phyloP scores from a whole-genome alignment of 2,329 filamentous ascomycete genomes.

The Penicillium sclerotigenum region DNA sequence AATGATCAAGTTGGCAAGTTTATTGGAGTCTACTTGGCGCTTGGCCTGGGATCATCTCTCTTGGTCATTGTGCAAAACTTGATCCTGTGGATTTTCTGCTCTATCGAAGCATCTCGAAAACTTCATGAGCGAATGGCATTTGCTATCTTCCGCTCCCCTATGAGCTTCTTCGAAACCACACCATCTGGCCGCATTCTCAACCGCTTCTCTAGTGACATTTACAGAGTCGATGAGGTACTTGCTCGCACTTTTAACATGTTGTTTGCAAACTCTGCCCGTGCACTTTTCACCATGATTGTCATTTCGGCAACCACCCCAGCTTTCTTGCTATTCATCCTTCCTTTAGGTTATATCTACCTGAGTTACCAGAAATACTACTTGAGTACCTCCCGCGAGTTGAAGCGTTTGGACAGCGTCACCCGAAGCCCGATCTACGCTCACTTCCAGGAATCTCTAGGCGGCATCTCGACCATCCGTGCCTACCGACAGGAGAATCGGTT shows the following conservation, averaged over 20 bases:
- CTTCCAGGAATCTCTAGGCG: slow-evolving; percentile 94
- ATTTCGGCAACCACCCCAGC: slow-evolving; percentile 78
- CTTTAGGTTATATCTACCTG: slow-evolving; percentile 76
- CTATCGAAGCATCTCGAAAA: slow-evolving; percentile 96
- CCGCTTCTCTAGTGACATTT: slow-evolving; percentile 75
- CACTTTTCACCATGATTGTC: slow-evolving; percentile 78
- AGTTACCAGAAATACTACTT: slow-evolving; percentile 97
- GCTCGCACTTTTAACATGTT: slow-evolving; percentile 98
- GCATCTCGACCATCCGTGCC: slow-evolving; percentile 90
- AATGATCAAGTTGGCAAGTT: slow-evolving; percentile 84
- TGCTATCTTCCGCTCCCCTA: slow-evolving; percentile 94
- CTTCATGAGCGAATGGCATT: slow-evolving; percentile 96
- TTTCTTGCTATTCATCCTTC: slow-evolving; percentile 77
- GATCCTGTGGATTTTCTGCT: slow-evolving; percentile 98
- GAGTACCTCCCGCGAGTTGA: slow-evolving; percentile 90
- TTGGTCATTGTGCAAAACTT: slow-evolving; percentile 89
- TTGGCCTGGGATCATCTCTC: slow-evolving; percentile 80
- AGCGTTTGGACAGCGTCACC: slow-evolving; percentile 91
- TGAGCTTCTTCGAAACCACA: slow-evolving; percentile 98
- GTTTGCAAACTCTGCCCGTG: slow-evolving; percentile 71
- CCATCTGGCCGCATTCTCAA: slow-evolving; percentile 95
- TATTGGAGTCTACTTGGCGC: slow-evolving; percentile 91
- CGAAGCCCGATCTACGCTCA: slow-evolving; percentile 96
- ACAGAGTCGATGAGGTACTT: slow-evolving; percentile 81
- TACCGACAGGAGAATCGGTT: slow-evolving; percentile 88